Percentiles rank a stretch among this genome's conserved stretches.
These are phyloP conservation scores for Rossbeevera mucosa DNA, from an alignment of 768 basidiomycete genomes.

Conservation along the genomic window DNA sequence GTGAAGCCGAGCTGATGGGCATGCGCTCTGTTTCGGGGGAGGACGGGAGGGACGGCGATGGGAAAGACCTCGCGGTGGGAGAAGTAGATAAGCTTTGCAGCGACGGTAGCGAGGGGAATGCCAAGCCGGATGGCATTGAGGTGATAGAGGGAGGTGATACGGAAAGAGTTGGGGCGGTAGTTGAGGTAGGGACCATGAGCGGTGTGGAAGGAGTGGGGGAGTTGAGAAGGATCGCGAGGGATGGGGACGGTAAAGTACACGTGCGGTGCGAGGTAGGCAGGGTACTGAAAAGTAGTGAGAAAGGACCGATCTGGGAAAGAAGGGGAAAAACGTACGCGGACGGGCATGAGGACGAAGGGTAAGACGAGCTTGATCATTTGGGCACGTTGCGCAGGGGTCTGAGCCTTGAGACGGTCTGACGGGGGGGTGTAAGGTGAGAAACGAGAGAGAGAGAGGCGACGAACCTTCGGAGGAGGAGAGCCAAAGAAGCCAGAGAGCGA, in stretches of 20 bases:
- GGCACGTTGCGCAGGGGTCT: constrained; percentile 25
- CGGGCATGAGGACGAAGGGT: constrained; percentile 47
- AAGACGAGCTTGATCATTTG: constrained; percentile 34
- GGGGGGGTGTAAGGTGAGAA: constrained; percentile 15
- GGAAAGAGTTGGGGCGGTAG: constrained; percentile 37
- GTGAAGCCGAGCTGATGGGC: constrained; percentile 24
- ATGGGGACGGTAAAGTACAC: constrained; percentile 57
- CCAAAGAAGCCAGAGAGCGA: constrained; percentile 64
- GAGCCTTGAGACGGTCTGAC: constrained; percentile 28
- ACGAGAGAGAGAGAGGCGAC: constrained; percentile 14
- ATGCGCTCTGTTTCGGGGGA: constrained; percentile 30
- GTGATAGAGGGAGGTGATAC: constrained; percentile 28
- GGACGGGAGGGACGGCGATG: constrained; percentile 39
- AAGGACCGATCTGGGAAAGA: background rate
- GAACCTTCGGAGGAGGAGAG: constrained; percentile 49
- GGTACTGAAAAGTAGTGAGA: constrained; percentile 39
- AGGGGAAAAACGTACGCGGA: constrained; percentile 36
- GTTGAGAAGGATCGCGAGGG: constrained; percentile 9
- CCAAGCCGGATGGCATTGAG: constrained; percentile 23
- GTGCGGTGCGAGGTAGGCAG: constrained; percentile 56
- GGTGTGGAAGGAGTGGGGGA: constrained; percentile 30
- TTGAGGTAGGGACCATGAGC: constrained; percentile 46
- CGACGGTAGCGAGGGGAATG: constrained; percentile 46
- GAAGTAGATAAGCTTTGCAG: constrained; percentile 63
- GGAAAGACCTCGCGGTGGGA: constrained; percentile 49